Conservation (phyloP, 2,329 filamentous ascomycete genomes). For the Fusarium cicatricum region DNA sequence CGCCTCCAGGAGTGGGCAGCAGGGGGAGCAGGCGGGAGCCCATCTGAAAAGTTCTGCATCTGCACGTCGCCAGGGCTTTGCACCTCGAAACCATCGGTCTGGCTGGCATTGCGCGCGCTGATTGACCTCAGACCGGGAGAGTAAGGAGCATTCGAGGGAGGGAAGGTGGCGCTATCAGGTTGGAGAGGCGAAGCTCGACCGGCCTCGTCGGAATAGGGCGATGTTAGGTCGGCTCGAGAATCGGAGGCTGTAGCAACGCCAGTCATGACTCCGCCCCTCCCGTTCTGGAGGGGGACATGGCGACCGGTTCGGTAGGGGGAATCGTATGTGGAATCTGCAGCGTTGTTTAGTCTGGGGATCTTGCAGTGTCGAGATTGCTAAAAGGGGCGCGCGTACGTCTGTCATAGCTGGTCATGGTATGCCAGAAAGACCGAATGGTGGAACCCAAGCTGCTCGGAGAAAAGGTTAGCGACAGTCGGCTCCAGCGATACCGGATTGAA, state of each 20-base stretch:
- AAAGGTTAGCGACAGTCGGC: slow-evolving; percentile 26
- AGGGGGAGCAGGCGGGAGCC: slow-evolving; percentile 87
- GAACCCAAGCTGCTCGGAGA: slow-evolving; percentile 64
- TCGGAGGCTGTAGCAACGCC: slow-evolving; percentile 90
- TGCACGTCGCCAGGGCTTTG: slow-evolving; percentile 84
- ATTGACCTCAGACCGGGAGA: slow-evolving; percentile 90
- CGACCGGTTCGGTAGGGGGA: slow-evolving; percentile 91
- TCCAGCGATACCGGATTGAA: neutral
- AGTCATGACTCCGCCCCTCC: slow-evolving; percentile 81
- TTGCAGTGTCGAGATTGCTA: slow-evolving; percentile 1
- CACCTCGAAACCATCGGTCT: slow-evolving; percentile 73
- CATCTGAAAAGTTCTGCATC: slow-evolving; percentile 95
- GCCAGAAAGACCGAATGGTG: slow-evolving; percentile 92
- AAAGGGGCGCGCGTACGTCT: slow-evolving; percentile 59
- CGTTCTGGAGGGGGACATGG: slow-evolving; percentile 87
- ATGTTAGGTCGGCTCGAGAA: slow-evolving; percentile 84
- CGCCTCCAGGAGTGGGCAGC: slow-evolving; percentile 90
- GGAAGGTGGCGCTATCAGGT: slow-evolving; percentile 43
- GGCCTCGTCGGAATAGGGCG: slow-evolving; percentile 79
- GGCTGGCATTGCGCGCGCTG: slow-evolving; percentile 70
- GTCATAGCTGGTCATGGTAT: slow-evolving; percentile 81
- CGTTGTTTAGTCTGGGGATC: slow-evolving; percentile 27
- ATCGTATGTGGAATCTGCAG: slow-evolving; percentile 86
- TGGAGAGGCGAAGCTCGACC: slow-evolving; percentile 60
- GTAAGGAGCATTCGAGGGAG: slow-evolving; percentile 76